A percentile compares a stretch with the other conserved stretches of the same genome.
Evolutionary conservation across 257 asterid species (phyloP).

Genomic region (Eucommia ulmoides): DNA sequence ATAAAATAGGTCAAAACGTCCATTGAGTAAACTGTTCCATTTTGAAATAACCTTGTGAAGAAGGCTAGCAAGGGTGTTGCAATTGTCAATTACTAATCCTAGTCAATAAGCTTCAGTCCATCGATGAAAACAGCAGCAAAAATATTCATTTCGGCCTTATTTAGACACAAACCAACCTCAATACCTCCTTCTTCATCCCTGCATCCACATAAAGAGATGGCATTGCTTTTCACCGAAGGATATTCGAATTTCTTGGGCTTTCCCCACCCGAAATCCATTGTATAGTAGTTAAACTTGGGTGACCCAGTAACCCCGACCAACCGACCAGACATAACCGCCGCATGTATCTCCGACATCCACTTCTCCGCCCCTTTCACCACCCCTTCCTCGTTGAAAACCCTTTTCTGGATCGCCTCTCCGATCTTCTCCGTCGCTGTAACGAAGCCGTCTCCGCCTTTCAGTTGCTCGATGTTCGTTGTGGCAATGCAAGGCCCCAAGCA

Average conservation of each 20-base stretch:
- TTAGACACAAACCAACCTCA: constrained; percentile 23
- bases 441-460: constrained; percentile 17
- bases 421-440: constrained; percentile 13
- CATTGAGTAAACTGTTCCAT: too few relatives aligned
- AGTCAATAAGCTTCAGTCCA: too few relatives aligned
- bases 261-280: constrained; percentile 36
- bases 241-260: constrained; percentile 25
- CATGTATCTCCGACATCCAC: constrained; percentile 6
- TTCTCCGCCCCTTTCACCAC: constrained; percentile 11
- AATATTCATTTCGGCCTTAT: constrained; percentile 16
- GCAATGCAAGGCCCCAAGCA: constrained; percentile 11
- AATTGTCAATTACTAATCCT: too few relatives aligned
- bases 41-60: too few relatives aligned
- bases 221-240: constrained; percentile 13
- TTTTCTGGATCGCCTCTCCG: constrained; percentile 11
- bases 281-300: constrained; percentile 22
- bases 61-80: too few relatives aligned
- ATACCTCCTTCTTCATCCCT: constrained; percentile 24
- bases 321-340: not conserved
- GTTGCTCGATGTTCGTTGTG: not conserved
- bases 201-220: constrained; percentile 17
- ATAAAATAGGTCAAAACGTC: too few relatives aligned
- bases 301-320: constrained; percentile 25
- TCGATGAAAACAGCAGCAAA: constrained; percentile 13
- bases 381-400: constrained; percentile 8